Conservation (phyloP, 768 basidiomycete genomes). For the Macrolepiota albuminosa region DNA sequence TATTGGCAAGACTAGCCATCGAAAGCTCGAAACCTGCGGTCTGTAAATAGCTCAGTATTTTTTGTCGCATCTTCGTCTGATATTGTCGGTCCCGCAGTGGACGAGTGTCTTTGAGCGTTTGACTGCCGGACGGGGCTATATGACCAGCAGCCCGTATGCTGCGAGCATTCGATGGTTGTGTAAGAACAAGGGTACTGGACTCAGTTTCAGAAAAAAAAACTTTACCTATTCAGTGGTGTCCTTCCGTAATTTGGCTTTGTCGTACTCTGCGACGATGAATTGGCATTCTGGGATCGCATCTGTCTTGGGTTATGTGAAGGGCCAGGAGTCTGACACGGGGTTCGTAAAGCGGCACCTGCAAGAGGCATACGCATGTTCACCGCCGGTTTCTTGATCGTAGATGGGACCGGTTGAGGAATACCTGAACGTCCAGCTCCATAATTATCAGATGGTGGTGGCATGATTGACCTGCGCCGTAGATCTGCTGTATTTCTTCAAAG, state of each 20-base stretch:
- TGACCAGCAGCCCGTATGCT: slow-evolving; percentile 61
- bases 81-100: slow-evolving; percentile 74
- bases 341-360: slow-evolving; percentile 68
- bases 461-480: slow-evolving; percentile 49
- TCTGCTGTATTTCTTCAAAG: slow-evolving; percentile 24
- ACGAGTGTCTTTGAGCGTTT: slow-evolving; percentile 66
- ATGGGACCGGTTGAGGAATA: slow-evolving; percentile 57
- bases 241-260: slow-evolving; percentile 62
- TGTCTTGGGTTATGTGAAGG: slow-evolving; percentile 56
- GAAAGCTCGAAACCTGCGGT: slow-evolving; percentile 62
- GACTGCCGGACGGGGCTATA: slow-evolving; percentile 42
- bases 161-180: slow-evolving; percentile 17
- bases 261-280: slow-evolving; percentile 65
- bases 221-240: slow-evolving; percentile 73
- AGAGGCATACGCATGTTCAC: slow-evolving; percentile 62
- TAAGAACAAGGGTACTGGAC: slow-evolving; percentile 3
- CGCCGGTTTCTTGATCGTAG: slow-evolving; percentile 67
- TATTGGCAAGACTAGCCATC: slow-evolving; percentile 64
- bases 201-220: slow-evolving; percentile 7
- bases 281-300: slow-evolving; percentile 63
- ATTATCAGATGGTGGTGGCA: slow-evolving; percentile 49
- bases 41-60: slow-evolving; percentile 70
- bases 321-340: slow-evolving; percentile 38
- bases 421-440: slow-evolving; percentile 53
- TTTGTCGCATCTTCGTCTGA: slow-evolving; percentile 70